These are phyloP conservation scores for Eucalyptus decipiens DNA, from an alignment of 345 rosid species.

Conservation along the genomic window DNA sequence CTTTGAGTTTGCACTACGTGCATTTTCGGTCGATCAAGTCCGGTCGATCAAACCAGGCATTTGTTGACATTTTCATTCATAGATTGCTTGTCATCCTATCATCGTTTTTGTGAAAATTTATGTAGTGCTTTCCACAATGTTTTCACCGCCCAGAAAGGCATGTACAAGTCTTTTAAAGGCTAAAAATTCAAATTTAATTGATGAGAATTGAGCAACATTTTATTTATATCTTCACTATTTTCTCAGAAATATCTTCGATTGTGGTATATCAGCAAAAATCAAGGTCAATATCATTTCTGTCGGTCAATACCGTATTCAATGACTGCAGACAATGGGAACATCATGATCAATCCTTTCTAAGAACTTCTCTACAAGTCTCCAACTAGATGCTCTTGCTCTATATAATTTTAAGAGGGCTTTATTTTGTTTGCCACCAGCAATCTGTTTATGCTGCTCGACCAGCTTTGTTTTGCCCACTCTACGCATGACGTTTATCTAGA, in stretches of 20 bases:
- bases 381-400: neutral
- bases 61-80: neutral
- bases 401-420: neutral
- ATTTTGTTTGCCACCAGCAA: neutral
- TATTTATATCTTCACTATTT: neutral
- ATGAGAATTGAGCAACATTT: neutral
- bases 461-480: neutral
- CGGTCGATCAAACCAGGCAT: neutral
- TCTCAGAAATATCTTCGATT: neutral
- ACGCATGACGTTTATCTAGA: no score
- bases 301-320: rapidly evolving
- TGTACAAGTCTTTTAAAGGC: neutral
- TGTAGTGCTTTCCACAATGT: neutral
- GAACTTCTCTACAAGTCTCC: neutral
- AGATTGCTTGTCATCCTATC: neutral
- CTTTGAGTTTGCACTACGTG: neutral
- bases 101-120: neutral
- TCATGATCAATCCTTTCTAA: neutral
- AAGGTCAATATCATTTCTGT: neutral
- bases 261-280: neutral
- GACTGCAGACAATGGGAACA: neutral
- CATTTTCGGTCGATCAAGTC: neutral
- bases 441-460: neutral
- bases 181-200: neutral
- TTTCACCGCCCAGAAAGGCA: neutral